Conservation (phyloP, 805 yeast species). For the Wickerhamiella qilinensis region DNA sequence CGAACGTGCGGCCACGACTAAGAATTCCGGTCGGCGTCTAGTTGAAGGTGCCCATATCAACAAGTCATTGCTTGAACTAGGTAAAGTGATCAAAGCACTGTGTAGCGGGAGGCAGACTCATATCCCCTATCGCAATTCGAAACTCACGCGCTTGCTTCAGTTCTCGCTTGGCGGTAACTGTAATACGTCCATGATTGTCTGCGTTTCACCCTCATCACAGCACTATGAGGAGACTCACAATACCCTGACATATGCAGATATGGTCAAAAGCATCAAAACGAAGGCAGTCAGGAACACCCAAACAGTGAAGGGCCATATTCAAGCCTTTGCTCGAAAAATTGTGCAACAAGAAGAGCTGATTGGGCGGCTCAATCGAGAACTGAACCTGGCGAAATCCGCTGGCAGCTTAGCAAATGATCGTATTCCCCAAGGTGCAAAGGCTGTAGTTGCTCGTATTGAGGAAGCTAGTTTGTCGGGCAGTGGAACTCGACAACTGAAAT, state of each 20-base stretch:
- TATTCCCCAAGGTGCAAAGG: too few species aligned
- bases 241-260: slow-evolving; percentile 76
- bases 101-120: slow-evolving; percentile 47
- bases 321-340: slow-evolving; percentile 69
- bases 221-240: slow-evolving; percentile 91
- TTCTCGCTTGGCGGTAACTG: slow-evolving; percentile 90
- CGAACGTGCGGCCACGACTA: slow-evolving; percentile 83
- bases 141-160: slow-evolving; percentile 69
- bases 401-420: too few species aligned
- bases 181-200: slow-evolving; percentile 90
- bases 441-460: too few species aligned
- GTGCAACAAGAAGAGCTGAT: too few species aligned
- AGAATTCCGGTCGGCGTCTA: slow-evolving; percentile 64
- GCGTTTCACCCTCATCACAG: slow-evolving; percentile 69
- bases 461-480: too few species aligned
- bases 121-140: slow-evolving; percentile 83
- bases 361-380: too few species aligned
- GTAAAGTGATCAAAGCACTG: slow-evolving; percentile 85
- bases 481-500: too few species aligned
- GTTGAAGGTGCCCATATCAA: slow-evolving; percentile 91
- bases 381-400: too few species aligned
- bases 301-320: slow-evolving; percentile 66
- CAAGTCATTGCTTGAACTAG: slow-evolving; percentile 72
- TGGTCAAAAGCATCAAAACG: slow-evolving; percentile 84
- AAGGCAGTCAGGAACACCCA: slow-evolving; percentile 59